Evolutionary conservation across 768 basidiomycete species (phyloP).

Genomic region (Lactarius hengduanensis): DNA sequence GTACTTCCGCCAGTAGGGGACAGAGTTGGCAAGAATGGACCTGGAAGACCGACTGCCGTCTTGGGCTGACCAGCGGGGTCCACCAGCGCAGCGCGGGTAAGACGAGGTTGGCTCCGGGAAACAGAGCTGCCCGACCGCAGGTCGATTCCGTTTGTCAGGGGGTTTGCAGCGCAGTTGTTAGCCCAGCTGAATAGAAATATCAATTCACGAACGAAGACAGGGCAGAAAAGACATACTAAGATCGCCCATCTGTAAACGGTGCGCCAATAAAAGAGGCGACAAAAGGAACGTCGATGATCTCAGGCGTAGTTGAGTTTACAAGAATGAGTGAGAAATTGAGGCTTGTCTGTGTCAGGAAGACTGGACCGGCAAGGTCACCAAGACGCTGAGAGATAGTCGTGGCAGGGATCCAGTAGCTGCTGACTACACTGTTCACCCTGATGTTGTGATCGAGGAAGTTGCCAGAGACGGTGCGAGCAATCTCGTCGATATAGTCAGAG

Average conservation of each 20-base stretch:
- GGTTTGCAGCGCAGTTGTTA: conserved; percentile 54
- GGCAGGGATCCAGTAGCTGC: conserved; percentile 47
- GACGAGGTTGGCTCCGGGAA: conserved; percentile 34
- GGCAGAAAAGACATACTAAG: conserved; percentile 44
- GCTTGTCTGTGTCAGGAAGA: conserved; percentile 46
- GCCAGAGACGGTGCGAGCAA: conserved; percentile 57
- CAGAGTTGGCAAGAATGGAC: conserved; percentile 47
- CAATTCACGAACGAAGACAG: neutral
- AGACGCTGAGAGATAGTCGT: conserved; percentile 55
- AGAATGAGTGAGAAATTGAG: conserved; percentile 50
- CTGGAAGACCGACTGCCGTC: conserved; percentile 47
- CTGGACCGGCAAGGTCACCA: conserved; percentile 54
- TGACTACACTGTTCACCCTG: conserved; percentile 61
- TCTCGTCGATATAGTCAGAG: conserved; percentile 53
- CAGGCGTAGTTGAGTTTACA: conserved; percentile 45
- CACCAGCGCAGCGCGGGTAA: conserved; percentile 18
- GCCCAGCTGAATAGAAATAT: conserved; percentile 45
- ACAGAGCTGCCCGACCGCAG: conserved; percentile 29
- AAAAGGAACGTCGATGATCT: conserved; percentile 54
- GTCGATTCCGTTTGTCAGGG: conserved; percentile 50
- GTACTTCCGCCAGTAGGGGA: conserved; percentile 46
- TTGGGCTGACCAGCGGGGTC: conserved; percentile 13
- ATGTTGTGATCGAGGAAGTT: conserved; percentile 64
- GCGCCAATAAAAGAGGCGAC: conserved; percentile 47
- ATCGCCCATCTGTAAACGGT: conserved; percentile 49